These are phyloP conservation scores for Eucalyptus globulus DNA, from an alignment of 345 rosid species.

Conservation along the genomic window DNA sequence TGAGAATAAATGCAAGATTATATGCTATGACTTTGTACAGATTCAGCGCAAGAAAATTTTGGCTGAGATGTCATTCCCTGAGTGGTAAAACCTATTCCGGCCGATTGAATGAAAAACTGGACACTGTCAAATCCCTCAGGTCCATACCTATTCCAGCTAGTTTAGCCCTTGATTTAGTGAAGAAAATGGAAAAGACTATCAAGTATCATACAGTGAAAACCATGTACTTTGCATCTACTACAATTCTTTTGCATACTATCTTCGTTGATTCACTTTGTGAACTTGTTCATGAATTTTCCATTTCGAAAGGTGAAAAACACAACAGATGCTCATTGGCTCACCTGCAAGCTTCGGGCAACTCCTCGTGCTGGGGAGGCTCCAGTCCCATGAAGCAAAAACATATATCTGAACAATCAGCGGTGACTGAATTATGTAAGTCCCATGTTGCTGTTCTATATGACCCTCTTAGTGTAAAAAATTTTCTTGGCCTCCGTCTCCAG, in stretches of 20 bases:
- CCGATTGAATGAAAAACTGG: no score
- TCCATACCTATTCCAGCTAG: background rate
- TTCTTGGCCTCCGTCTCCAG: no score
- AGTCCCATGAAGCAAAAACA: no score
- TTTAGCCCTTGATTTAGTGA: background rate
- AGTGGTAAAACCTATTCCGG: no score
- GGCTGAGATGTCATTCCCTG: no score
- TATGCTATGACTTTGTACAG: no score
- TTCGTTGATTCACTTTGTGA: background rate
- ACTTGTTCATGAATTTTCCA: background rate
- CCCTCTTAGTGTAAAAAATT: accelerated
- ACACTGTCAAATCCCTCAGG: background rate
- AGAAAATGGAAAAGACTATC: background rate
- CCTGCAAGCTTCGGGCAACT: background rate
- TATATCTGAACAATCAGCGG: no score
- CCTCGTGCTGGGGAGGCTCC: no score
- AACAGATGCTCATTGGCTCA: background rate
- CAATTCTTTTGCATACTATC: background rate
- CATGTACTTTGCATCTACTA: background rate
- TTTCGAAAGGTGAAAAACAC: background rate
- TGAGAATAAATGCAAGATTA: no score
- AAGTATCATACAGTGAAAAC: background rate
- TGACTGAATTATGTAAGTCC: no score
- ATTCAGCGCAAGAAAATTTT: no score
- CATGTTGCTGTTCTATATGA: no score